Conservation (phyloP, 768 basidiomycete genomes). For the Serendipita sp. region DNA sequence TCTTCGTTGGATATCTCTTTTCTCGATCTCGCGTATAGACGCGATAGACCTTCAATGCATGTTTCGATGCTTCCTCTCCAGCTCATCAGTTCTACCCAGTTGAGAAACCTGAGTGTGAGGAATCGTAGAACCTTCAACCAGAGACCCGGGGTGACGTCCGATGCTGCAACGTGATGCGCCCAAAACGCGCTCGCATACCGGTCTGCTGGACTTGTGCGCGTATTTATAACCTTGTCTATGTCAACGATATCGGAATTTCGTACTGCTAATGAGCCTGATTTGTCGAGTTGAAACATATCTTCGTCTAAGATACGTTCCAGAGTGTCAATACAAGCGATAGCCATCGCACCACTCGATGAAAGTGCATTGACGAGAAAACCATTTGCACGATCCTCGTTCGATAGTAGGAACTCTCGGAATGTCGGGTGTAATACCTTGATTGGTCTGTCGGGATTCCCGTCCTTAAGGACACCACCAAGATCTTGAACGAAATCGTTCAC, state of each 20-base stretch:
- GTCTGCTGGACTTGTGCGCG: neutral
- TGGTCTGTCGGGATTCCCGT: neutral
- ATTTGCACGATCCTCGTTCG: conserved; percentile 3
- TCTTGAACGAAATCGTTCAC: neutral
- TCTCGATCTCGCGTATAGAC: neutral
- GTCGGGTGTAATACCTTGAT: conserved; percentile 2
- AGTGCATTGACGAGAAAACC: neutral
- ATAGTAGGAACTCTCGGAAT: neutral
- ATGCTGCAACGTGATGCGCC: neutral
- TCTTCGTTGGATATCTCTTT: neutral
- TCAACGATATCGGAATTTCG: neutral
- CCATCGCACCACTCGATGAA: neutral
- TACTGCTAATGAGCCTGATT: no score
- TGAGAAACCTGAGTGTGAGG: neutral
- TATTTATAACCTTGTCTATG: neutral
- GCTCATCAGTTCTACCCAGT: conserved; percentile 4
- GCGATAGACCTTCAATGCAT: neutral
- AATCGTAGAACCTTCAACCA: neutral
- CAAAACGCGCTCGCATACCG: neutral
- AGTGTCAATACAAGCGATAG: neutral
- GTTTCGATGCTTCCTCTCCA: neutral
- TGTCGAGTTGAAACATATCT: neutral
- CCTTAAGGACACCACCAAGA: neutral
- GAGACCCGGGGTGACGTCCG: neutral
- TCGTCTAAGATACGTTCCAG: neutral